These are phyloP conservation scores for Agastache rugosa DNA, from an alignment of 257 asterid genomes.

Conservation along the genomic window DNA sequence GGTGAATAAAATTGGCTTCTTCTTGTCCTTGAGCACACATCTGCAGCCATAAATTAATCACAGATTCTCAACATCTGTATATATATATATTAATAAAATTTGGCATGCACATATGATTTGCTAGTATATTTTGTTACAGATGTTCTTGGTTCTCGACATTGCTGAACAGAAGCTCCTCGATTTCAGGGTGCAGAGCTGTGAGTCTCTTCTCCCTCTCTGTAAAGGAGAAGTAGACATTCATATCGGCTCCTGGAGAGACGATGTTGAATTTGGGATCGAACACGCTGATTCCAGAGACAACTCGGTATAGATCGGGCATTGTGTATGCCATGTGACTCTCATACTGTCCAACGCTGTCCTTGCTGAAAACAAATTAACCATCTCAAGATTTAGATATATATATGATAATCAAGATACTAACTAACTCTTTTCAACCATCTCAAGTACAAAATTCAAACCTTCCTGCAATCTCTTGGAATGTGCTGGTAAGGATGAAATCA, in stretches of 20 bases:
- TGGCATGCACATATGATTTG: too few species aligned
- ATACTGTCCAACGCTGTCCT: constrained; percentile 93
- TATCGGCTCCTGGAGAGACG: constrained; percentile 95
- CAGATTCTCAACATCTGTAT: too few species aligned
- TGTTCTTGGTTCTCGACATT: constrained; percentile 86
- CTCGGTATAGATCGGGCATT: constrained; percentile 93
- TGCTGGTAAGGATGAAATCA: constrained; percentile 96
- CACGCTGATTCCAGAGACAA: constrained; percentile 87
- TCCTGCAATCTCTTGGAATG: constrained; percentile 99
- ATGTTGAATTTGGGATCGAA: constrained; percentile 98
- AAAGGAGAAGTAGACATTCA: constrained; percentile 69
- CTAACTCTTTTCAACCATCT: not conserved
- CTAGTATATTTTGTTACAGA: constrained; percentile 49
- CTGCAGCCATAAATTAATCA: not conserved
- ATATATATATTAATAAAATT: too few species aligned
- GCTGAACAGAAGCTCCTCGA: constrained; percentile 81
- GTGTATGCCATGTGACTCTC: constrained; percentile 96
- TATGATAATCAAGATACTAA: too few species aligned
- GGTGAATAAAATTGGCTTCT: constrained; percentile 85
- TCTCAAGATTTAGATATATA: too few species aligned
- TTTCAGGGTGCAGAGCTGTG: constrained; percentile 72
- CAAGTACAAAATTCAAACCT: constrained; percentile 45
- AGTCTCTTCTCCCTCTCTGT: constrained; percentile 76
- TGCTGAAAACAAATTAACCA: constrained; percentile 49
- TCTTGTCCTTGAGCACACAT: constrained; percentile 80